phyloP scores from a whole-genome alignment of 2,329 filamentous ascomycete species.

The Trichoderma cornu-damae region DNA sequence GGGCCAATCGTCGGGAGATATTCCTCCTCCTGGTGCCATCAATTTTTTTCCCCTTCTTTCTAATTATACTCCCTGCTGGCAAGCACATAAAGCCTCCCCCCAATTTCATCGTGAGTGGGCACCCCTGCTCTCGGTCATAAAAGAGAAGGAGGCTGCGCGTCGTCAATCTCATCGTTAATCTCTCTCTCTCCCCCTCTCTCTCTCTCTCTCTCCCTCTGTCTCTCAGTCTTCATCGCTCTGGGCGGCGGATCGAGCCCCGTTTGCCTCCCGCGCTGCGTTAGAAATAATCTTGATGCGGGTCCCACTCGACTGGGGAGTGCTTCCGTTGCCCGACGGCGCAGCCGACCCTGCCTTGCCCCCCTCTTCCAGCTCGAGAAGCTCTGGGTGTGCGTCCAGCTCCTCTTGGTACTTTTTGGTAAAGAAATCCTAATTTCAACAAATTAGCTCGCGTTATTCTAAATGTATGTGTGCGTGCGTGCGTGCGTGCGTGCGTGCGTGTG shows the following conservation, averaged over 20 bases:
- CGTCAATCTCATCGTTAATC: constrained; percentile 6
- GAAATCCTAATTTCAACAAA: constrained; percentile 45
- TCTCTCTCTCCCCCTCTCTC: no score
- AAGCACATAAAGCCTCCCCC: constrained; percentile 1
- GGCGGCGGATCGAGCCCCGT: constrained; percentile 36
- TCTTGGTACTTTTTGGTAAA: constrained; percentile 51
- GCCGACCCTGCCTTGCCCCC: constrained; percentile 36
- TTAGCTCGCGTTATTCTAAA: constrained; percentile 29
- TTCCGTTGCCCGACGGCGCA: constrained; percentile 52
- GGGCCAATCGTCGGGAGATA: constrained; percentile 9
- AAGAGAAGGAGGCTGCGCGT: not conserved
- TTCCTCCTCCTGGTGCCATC: constrained; percentile 14
- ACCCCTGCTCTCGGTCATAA: constrained; percentile 5
- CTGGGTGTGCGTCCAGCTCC: constrained; percentile 49
- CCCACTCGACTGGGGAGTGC: constrained; percentile 60
- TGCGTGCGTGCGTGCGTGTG: no score
- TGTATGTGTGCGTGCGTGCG: no score
- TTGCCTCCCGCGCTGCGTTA: constrained; percentile 35
- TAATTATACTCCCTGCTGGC: constrained; percentile 8
- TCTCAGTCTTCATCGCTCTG: constrained; percentile 52
- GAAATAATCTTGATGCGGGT: constrained; percentile 67
- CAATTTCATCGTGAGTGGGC: constrained; percentile 9
- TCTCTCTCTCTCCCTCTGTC: no score
- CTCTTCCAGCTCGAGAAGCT: constrained; percentile 52
- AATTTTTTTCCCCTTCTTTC: constrained; percentile 13